These are phyloP conservation scores for Strigomonas culicis DNA, from an alignment of 208 protist species.

Conservation along the genomic window DNA sequence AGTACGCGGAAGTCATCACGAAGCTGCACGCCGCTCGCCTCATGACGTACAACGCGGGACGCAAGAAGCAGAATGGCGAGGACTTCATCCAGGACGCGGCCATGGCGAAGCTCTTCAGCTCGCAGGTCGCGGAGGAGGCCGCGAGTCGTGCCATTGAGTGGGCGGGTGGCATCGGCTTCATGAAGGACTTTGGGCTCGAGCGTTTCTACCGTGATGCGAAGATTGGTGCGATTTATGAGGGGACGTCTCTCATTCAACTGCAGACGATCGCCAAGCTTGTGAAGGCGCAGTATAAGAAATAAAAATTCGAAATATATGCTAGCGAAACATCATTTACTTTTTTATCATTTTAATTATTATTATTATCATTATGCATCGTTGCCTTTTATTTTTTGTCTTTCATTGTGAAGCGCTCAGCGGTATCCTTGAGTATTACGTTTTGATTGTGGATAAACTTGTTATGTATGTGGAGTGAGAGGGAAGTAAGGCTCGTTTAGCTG, in stretches of 20 bases:
- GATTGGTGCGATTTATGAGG: constrained; percentile 93
- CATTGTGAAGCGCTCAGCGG: too few relatives aligned
- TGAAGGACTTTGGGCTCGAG: constrained; percentile 92
- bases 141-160: constrained; percentile 89
- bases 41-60: constrained; percentile 92
- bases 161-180: constrained; percentile 96
- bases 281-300: constrained; percentile 45
- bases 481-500: background rate
- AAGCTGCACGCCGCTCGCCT: constrained; percentile 79
- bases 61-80: constrained; percentile 80
- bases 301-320: constrained; percentile 1
- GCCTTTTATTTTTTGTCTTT: constrained; percentile 18
- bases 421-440: too few relatives aligned
- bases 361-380: background rate
- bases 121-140: constrained; percentile 79
- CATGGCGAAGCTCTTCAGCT: constrained; percentile 94
- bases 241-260: constrained; percentile 95
- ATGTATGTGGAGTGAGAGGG: too few relatives aligned
- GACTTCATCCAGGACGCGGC: constrained; percentile 93
- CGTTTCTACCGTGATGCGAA: constrained; percentile 95
- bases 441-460: too few relatives aligned
- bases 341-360: too few relatives aligned
- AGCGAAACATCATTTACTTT: background rate
- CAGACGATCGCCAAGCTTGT: constrained; percentile 93
- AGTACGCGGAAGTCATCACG: constrained; percentile 77